Conservation (phyloP, 208 protist species). For the Zelonia costaricensis region DNA sequence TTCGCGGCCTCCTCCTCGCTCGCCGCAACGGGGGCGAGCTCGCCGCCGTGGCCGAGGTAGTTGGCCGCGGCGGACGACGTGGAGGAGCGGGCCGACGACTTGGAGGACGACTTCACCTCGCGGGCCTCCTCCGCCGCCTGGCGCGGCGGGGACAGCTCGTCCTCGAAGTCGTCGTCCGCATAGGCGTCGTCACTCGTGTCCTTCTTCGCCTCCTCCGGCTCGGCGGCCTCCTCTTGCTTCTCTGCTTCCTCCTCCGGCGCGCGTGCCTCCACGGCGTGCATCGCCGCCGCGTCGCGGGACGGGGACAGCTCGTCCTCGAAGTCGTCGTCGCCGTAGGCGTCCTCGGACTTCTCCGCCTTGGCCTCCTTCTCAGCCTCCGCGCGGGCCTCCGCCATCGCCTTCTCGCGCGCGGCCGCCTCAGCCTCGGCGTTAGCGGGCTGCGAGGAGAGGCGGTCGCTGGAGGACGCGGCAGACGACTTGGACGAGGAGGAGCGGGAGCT, state of each 20-base stretch:
- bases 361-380: not conserved
- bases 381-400: conserved; percentile 3
- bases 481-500: not conserved
- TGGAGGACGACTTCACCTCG: conserved; percentile 5
- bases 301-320: conserved; percentile 20
- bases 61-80: conserved; percentile 1
- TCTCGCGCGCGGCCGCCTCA: not conserved
- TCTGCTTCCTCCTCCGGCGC: conserved; percentile 2
- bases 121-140: not conserved
- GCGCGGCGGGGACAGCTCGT: conserved; percentile 7
- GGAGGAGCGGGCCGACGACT: conserved; percentile 4
- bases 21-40: not conserved
- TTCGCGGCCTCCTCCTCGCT: conserved; percentile 12
- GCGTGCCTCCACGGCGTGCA: not conserved
- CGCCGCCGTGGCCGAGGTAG: conserved; percentile 8
- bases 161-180: conserved; percentile 44
- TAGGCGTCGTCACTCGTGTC: conserved; percentile 6
- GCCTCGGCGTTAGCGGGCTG: not conserved
- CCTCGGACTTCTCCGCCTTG: not conserved
- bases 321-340: conserved; percentile 7
- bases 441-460: not conserved
- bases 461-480: conserved; percentile 5
- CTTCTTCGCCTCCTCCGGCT: conserved; percentile 9
- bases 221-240: not conserved
- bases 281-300: no score